Base-by-base conservation (phyloP, 129 eudicot species). In the Helianthus annuus region DNA sequence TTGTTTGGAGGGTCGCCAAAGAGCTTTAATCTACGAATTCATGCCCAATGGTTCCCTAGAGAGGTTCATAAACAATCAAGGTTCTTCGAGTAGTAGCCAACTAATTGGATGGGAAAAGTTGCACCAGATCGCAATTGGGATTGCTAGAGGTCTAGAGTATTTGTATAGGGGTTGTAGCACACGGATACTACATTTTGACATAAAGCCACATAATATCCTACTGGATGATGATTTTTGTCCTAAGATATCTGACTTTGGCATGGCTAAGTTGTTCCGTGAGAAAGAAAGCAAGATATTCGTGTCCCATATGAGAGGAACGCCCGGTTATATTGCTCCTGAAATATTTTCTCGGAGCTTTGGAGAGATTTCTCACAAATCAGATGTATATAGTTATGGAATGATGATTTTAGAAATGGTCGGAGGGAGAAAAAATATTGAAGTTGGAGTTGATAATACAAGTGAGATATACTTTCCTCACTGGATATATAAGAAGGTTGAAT, bases 361-460 rank as follows among this genome's bases (percentile, higher is more conserved):
- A 3, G 44, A 42, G 0, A 78, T 75, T 1, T 82, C 84, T 1
- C 54, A 77, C 9, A 82, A 82, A 22, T 68, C 82, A 6, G 83
- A 82, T 69, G 86, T 83, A 8, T 79, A 79, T 17, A 79, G 87
- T 74, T 83, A 75, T 15, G 84, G 87, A 24, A 79, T 83, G 82
- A 60, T 83, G 82, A 62, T 83, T 60, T 7, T 80, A 2, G 87
- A 83, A 67, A 79, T 83, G 79, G 82, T 76, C 9, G 82, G 82
- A 36, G 77, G 80, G 49, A 81, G 78, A 27, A 84, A 77, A 51
- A 80, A 80, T 52, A 5, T 63, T 0, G 71, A 76, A 16, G 79
- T 62, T 10, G 68, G 11, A 68, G 61, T 63, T 5, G 51, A 45
- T 16, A 77, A 64, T 63, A 27, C 58, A 65, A 81, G 81, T 68